Conservation (phyloP, 345 rosid genomes). For the Brassica napus region DNA sequence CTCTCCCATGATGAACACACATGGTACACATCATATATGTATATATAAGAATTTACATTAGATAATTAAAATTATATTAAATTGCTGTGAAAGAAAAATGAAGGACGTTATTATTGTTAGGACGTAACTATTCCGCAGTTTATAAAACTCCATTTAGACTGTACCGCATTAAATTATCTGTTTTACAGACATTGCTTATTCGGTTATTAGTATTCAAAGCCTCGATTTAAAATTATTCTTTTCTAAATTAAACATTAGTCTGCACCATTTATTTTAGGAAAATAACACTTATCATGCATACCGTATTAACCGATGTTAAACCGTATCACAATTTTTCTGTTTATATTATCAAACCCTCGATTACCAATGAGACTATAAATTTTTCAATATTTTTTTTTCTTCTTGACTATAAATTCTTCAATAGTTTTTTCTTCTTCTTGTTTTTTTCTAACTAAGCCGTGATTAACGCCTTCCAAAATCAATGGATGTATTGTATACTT, state of each 20-base stretch:
- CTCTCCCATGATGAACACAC: constrained; percentile 37
- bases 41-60: background rate
- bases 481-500: background rate
- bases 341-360: background rate
- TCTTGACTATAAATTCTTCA: background rate
- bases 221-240: no score
- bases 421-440: no score
- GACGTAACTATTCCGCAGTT: background rate
- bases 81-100: background rate
- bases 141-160: no score
- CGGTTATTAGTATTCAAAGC: no score
- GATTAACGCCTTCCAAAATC: constrained; percentile 55
- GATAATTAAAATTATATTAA: background rate
- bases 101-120: background rate
- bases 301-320: background rate
- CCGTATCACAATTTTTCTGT: background rate
- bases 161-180: no score
- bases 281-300: background rate
- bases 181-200: no score
- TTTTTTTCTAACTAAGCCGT: constrained; percentile 40
- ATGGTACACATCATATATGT: constrained; percentile 34
- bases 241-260: no score
- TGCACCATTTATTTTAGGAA: background rate
- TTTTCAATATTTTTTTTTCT: background rate
- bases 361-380: background rate